Evolutionary conservation across 495 filamentous ascomycete genomes (phyloP).

Genomic region (Daldinia vernicosa): DNA sequence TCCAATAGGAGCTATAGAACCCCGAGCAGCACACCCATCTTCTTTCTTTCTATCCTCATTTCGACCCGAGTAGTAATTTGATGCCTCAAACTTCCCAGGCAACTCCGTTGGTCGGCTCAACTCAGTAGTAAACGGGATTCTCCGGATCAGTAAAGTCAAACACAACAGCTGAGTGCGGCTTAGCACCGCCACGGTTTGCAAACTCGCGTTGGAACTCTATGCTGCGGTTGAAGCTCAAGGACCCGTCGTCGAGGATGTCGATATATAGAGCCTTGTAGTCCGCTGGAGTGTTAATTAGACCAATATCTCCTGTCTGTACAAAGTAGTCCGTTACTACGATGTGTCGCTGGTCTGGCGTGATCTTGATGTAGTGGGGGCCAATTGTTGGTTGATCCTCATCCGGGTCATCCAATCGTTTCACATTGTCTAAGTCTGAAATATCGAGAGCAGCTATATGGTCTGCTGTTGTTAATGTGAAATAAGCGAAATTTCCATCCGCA

Average conservation of each 20-base stretch:
- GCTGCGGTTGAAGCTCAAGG: constrained; percentile 64
- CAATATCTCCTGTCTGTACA: constrained; percentile 68
- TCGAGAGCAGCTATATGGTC: constrained; percentile 72
- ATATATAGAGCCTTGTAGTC: constrained; percentile 72
- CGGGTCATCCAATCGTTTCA: constrained; percentile 68
- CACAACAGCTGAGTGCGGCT: constrained; percentile 67
- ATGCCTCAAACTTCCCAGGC: neutral
- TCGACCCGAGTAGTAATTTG: neutral
- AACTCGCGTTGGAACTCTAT: constrained; percentile 66
- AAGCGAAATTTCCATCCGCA: constrained; percentile 65
- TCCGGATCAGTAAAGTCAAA: constrained; percentile 66
- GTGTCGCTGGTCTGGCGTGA: constrained; percentile 71
- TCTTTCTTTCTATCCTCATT: neutral
- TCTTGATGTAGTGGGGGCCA: constrained; percentile 71
- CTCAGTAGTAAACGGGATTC: constrained; percentile 53
- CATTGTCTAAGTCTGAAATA: constrained; percentile 67
- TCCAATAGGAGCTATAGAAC: neutral
- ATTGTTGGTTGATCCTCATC: constrained; percentile 66
- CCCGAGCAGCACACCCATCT: neutral
- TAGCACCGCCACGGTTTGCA: constrained; percentile 63
- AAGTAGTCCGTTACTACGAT: constrained; percentile 72
- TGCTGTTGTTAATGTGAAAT: constrained; percentile 68
- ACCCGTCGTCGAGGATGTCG: constrained; percentile 64
- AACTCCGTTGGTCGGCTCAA: neutral
- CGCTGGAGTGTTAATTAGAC: constrained; percentile 68